phyloP scores from a whole-genome alignment of 176 grass and related monocot genomes.

The Cenchrus purpureus region DNA sequence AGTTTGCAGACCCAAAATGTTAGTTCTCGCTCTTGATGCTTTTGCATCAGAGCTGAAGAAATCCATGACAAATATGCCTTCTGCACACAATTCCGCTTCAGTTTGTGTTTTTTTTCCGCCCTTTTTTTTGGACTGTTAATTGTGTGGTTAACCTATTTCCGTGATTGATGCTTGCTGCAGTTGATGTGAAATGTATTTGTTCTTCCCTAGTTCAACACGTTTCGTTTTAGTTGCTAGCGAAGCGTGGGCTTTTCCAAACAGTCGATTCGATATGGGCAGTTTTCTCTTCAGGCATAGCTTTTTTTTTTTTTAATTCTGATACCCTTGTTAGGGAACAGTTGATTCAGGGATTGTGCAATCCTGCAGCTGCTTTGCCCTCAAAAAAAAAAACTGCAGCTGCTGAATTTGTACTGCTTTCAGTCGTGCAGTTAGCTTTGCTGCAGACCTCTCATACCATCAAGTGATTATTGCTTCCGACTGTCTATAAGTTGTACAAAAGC shows the following conservation, averaged over 20 bases:
- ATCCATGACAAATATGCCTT: conserved; percentile 10
- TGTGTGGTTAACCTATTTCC: not conserved
- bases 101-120: not conserved
- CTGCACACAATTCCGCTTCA: not conserved
- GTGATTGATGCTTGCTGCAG: not conserved
- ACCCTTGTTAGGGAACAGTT: not conserved
- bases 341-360: not conserved
- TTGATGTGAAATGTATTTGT: not conserved
- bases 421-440: no score
- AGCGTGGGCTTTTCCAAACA: not conserved
- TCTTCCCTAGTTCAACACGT: not conserved
- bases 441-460: no score
- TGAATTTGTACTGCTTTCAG: not conserved
- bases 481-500: no score
- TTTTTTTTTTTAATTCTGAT: not conserved
- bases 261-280: not conserved
- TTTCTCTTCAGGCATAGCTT: not conserved
- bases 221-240: not conserved
- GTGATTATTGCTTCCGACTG: no score
- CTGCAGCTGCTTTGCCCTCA: not conserved
- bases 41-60: conserved; percentile 7
- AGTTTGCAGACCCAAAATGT: not conserved
- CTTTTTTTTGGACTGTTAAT: not conserved
- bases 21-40: not conserved
- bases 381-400: not conserved